Evolutionary conservation across 2,329 filamentous ascomycete genomes (phyloP).

Genomic region (Aspergillus chevalieri): DNA sequence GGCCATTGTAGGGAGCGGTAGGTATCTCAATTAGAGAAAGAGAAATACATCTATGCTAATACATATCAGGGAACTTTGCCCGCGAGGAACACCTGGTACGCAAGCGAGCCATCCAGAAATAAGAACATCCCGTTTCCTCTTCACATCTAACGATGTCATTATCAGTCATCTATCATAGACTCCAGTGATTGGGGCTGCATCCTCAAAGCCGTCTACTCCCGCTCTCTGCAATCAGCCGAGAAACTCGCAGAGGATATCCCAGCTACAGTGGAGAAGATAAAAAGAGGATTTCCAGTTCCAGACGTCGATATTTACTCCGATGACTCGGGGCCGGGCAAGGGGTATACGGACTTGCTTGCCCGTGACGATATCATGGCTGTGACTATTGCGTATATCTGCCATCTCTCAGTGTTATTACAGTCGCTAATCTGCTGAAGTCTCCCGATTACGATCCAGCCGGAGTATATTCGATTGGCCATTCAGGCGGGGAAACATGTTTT

Average conservation of each 20-base stretch:
- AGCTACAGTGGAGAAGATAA: too few species aligned
- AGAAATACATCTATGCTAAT: background rate
- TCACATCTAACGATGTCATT: background rate
- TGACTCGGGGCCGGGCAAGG: slow-evolving; percentile 42
- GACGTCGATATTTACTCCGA: slow-evolving; percentile 51
- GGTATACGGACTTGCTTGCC: slow-evolving; percentile 42
- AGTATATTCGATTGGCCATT: slow-evolving; percentile 45
- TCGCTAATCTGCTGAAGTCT: slow-evolving; percentile 29
- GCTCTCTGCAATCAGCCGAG: slow-evolving; percentile 50
- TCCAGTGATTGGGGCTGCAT: slow-evolving; percentile 22
- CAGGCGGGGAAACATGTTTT: slow-evolving; percentile 51
- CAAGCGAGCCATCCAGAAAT: too few species aligned
- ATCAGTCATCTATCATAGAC: background rate
- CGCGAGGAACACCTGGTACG: slow-evolving; percentile 50
- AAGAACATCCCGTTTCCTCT: too few species aligned
- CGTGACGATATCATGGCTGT: slow-evolving; percentile 47
- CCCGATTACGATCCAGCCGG: slow-evolving; percentile 49
- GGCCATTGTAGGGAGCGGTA: slow-evolving; percentile 50
- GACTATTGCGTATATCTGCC: slow-evolving; percentile 42
- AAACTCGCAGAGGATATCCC: slow-evolving; percentile 26
- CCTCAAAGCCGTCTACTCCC: slow-evolving; percentile 56
- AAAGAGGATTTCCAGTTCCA: too few species aligned
- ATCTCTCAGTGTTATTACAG: background rate
- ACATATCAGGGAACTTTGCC: slow-evolving; percentile 48
- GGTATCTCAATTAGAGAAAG: background rate